These are phyloP conservation scores for Hericium rajendrae DNA, from an alignment of 768 basidiomycete genomes.

Conservation along the genomic window DNA sequence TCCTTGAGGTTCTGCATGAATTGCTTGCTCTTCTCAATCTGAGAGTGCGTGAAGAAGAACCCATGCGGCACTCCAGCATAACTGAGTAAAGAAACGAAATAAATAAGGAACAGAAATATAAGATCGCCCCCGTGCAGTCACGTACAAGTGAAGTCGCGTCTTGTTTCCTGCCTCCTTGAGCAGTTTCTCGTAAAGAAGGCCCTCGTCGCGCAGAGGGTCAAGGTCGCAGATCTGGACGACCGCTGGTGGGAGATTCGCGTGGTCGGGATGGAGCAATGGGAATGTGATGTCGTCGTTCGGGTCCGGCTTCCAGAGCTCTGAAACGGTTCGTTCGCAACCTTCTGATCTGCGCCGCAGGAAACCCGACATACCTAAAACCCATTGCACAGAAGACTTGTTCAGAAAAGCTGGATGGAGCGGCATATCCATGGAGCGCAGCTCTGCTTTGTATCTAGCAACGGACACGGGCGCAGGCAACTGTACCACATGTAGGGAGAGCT, in stretches of 20 bases:
- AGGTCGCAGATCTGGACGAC: neutral
- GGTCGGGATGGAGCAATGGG: neutral
- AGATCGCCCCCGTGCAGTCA: neutral
- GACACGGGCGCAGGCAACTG: neutral
- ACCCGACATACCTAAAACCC: too few relatives aligned
- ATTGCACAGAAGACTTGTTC: neutral
- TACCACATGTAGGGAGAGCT: neutral
- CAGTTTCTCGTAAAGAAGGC: neutral
- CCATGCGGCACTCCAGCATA: constrained; percentile 6
- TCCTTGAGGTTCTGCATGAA: neutral
- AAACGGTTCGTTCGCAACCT: too few relatives aligned
- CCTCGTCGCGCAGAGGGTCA: constrained; percentile 1
- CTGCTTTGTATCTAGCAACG: neutral
- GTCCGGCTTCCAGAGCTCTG: too few relatives aligned
- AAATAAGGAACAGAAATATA: neutral
- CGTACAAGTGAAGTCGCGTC: constrained; percentile 1
- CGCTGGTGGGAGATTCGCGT: neutral
- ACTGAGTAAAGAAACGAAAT: neutral
- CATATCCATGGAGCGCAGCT: neutral
- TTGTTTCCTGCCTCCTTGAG: neutral
- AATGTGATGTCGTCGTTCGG: too few relatives aligned
- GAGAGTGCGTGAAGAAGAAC: neutral
- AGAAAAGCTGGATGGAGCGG: neutral
- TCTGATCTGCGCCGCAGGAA: too few relatives aligned
- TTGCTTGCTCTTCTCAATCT: neutral